Conservation (phyloP, 305 asterid species). For the Rubia balearica region DNA sequence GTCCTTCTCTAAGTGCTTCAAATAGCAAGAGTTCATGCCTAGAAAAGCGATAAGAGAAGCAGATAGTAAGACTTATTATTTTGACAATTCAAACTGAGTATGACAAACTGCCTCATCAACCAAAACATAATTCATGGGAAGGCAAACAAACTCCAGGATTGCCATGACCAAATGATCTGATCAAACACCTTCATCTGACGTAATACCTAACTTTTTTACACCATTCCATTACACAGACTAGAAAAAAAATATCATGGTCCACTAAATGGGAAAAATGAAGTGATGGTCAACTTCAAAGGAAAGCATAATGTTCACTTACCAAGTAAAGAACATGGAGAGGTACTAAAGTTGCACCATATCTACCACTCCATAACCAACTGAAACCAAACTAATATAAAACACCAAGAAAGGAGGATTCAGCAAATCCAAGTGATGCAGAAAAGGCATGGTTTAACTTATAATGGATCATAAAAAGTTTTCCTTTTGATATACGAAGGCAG, state of each 20-base stretch:
- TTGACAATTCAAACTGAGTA: not conserved
- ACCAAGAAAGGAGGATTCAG: not conserved
- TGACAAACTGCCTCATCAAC: not conserved
- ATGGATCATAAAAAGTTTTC: too few species aligned
- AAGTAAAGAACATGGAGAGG: not conserved
- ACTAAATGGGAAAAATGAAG: not conserved
- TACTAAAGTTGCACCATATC: not conserved
- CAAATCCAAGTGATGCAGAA: not conserved
- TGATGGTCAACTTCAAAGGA: not conserved
- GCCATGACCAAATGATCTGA: not conserved
- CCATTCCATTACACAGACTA: not conserved
- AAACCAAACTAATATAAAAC: not conserved
- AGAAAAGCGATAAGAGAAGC: not conserved
- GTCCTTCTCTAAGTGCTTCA: constrained; percentile 75
- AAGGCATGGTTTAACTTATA: not conserved
- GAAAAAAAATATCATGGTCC: not conserved
- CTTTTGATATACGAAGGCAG: too few species aligned
- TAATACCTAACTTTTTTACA: not conserved
- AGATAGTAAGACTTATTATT: not conserved
- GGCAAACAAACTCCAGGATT: constrained; percentile 1
- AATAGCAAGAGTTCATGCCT: constrained; percentile 72
- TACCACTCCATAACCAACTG: not conserved
- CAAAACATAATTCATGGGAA: not conserved
- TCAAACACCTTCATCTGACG: not conserved
- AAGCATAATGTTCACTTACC: not conserved